Conservation (phyloP, 192 early-diverging fungal species). For the Chytriomyces hyalinus region DNA sequence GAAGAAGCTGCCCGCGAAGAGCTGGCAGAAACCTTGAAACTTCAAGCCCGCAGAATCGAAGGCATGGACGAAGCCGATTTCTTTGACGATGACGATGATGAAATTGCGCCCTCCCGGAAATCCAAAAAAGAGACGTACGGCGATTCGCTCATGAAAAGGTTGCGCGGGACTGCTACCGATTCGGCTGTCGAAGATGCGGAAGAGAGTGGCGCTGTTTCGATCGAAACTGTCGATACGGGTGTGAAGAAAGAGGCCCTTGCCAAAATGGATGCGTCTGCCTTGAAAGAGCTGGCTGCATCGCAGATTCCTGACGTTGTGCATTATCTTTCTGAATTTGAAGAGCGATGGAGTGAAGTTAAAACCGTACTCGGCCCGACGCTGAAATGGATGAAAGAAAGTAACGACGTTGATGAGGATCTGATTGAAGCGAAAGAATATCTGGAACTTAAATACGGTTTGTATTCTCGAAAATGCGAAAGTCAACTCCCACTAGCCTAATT, state of each 20-base stretch:
- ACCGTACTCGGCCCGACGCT: constrained; percentile 40
- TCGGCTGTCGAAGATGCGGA: not conserved
- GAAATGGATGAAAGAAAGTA: constrained; percentile 38
- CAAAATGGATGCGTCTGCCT: constrained; percentile 26
- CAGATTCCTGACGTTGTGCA: constrained; percentile 45
- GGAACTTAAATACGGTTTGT: constrained; percentile 48
- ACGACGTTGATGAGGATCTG: constrained; percentile 1
- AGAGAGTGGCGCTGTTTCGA: not conserved
- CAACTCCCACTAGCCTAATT: not conserved
- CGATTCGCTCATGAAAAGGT: constrained; percentile 21
- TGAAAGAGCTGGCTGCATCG: constrained; percentile 34
- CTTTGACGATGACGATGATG: constrained; percentile 63
- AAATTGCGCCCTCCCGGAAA: constrained; percentile 8
- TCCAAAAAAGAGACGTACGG: constrained; percentile 30
- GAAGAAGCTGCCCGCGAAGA: constrained; percentile 85
- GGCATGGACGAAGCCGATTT: constrained; percentile 88
- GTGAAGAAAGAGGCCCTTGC: constrained; percentile 37
- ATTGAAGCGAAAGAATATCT: constrained; percentile 42
- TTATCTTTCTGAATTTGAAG: constrained; percentile 37
- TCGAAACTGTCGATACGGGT: constrained; percentile 24
- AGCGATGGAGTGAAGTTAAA: constrained; percentile 45
- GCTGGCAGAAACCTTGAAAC: constrained; percentile 83
- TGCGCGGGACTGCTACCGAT: constrained; percentile 12
- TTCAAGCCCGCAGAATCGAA: constrained; percentile 80
- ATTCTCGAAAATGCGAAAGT: not conserved